Evolutionary conservation across 2,329 filamentous ascomycete species (phyloP), one percentile per base, ranked within the genome.

Genomic region (Neonectria ditissima): DNA sequence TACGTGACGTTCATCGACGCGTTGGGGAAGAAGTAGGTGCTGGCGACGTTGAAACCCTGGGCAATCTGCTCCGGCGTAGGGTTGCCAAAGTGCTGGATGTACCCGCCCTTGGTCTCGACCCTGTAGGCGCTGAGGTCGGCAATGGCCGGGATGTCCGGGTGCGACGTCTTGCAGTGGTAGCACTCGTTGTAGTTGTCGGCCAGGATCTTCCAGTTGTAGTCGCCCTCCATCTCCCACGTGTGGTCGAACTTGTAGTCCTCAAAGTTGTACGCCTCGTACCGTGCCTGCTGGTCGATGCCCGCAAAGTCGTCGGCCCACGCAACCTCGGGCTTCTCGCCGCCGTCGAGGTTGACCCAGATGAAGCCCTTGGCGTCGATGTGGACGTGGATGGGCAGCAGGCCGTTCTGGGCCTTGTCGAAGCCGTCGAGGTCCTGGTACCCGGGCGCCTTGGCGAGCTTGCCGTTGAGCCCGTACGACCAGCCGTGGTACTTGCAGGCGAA

Each of bases 161-260:
- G 87, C 2, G 86, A 83, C 1, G 83, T 85, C 54, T 83, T 82
- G 78, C 86, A 89, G 78, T 89, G 87, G 69, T 90, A 90, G 73
- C 87, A 90, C 73, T 88, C 87, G 73, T 90, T 90, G 80, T 88
- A 90, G 78, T 90, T 89, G 72, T 90, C 87, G 14, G 83, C 83
- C 32, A 87, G 74, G 24, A 85, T 83, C 77, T 89, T 89, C 86
- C 86, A 89, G 78, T 88, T 88, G 73, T 83, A 86, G 32, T 83
- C 80, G 0, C 83, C 83, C 52, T 86, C 82, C 81, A 87, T 83
- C 67, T 86, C 81, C 84, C 85, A 88, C 32, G 76, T 75, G 71
- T 88, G 85, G 67, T 88, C 86, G 66, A 87, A 89, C 16, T 76
- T 71, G 72, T 87, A 90, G 54, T 87, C 78, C 0, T 82, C 80